Percentiles rank a stretch among this genome's conserved stretches.
Conservation (phyloP, 129 eudicot species). For the Ambrosia artemisiifolia region DNA sequence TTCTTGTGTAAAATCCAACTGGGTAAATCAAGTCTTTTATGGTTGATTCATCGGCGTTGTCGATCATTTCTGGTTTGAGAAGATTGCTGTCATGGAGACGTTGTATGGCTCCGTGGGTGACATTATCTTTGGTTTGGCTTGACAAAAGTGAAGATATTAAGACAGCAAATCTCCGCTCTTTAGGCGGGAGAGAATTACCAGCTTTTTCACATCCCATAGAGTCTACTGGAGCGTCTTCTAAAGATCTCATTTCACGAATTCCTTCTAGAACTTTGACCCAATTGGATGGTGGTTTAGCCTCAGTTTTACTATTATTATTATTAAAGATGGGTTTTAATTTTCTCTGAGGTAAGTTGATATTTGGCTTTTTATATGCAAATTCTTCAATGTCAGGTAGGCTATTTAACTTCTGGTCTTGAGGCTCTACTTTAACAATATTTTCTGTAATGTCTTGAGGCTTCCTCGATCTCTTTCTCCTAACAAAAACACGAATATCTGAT, state of each 20-base stretch:
- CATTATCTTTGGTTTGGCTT: constrained; percentile 96
- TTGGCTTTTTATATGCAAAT: constrained; percentile 52
- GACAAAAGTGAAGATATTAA: constrained; percentile 78
- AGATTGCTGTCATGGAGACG: constrained; percentile 70
- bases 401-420: constrained; percentile 30
- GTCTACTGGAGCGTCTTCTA: constrained; percentile 85
- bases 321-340: constrained; percentile 12
- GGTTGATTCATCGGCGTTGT: constrained; percentile 60
- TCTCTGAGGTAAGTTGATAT: constrained; percentile 19
- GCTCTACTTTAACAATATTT: constrained; percentile 28
- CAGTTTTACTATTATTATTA: not conserved
- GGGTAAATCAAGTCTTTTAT: constrained; percentile 79
- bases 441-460: constrained; percentile 32
- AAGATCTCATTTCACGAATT: constrained; percentile 81
- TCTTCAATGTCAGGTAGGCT: constrained; percentile 79
- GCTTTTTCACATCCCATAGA: constrained; percentile 97
- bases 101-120: constrained; percentile 89
- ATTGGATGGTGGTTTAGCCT: constrained; percentile 50
- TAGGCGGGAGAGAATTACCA: constrained; percentile 87
- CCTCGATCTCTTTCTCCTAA: constrained; percentile 46
- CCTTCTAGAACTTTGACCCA: constrained; percentile 91
- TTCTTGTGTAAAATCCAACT: constrained; percentile 90
- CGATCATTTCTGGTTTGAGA: constrained; percentile 72
- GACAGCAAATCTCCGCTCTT: constrained; percentile 93
- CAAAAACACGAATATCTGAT: constrained; percentile 43